Evolutionary conservation across 176 grass and related monocot species (phyloP), one percentile per base, ranked within the genome.

Genomic region (Carex cristatella): DNA sequence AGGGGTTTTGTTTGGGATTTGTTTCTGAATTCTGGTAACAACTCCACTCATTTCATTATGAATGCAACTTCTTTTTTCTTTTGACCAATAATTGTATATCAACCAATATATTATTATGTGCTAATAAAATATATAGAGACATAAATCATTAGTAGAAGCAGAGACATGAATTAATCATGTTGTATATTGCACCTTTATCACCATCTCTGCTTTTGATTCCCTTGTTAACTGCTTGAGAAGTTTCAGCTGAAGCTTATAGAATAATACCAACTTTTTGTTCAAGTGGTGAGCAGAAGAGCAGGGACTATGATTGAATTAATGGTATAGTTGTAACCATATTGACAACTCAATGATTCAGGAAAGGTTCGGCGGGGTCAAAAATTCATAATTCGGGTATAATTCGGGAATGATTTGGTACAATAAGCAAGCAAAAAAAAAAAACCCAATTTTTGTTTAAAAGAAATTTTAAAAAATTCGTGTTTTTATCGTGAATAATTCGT

Each of bases 21-120:
- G 58, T 83, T 68, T 83, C 48, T 46, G 81, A 66, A 83, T 83
- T 83, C 68, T 83, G 63, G 42, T 49, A 65, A 62, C 61, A 53
- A 69, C 81, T 83, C 81, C 81, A 81, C 59, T 81, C 33, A 13
- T 64, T 44, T 81, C 31, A 76, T 44, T 63, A 42, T 10, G 13
- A 58, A 51, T 64, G 18, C 31, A 23, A 8, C 16, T 65, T 51
- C 3, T 82, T 46, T 60, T 51, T 53, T 27, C n/a, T 74, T 74
- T 74, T 74, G 40, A 74, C 70, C 70, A 74, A 74, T 70, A 5
- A 70, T 42, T 70, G 37, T 42, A 69, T 70, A n/a, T 8, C 4
- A 16, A 70, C 6, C 40, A 70, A 70, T 12, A 40, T 38, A 40
- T 69, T 69, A 6, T 6, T 69, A 69, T 69, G 4, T 68, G 65